Base-by-base conservation (phyloP, 805 yeast species). In the Blastobotrys chiropterorum region DNA sequence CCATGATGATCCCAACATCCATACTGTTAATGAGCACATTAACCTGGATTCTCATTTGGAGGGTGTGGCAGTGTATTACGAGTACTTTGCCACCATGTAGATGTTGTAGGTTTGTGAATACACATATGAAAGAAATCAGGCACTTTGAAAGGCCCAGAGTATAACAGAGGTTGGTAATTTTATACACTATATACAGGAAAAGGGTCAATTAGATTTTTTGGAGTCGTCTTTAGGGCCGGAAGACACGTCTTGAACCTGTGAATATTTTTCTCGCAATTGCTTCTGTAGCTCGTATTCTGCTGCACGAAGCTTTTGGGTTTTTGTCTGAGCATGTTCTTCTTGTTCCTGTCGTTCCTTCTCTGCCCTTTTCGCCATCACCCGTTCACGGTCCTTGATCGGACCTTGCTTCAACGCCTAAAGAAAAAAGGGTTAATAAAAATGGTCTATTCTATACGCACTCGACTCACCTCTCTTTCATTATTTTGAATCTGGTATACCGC, bases 401-500 rank as follows among this genome's bases (percentile, higher is more conserved):
- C 63, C 63, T 39, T 56, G 57, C 16, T 55, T 56, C 15, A 58
- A 53, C 15, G 63, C 62, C 60, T 56, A 38, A 11, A 13, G 15
- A 39, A 39, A 17, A 15, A 14, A 11, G 4, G 31, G 5, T 5
- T 4, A n/a, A n/a, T 21, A 3, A 22, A 14, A 14, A 15, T 3
- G 31, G 11, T 43, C 22, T 21, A 41, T 41, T 7, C 13, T 5
- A 41, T 5, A 41, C 22, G 8, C 15, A 14, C 11, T 17, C 14
- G n/a, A 48, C 61, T 38, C 47, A 58, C 61, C 16, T 79, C 82
- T 61, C 88, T 75, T 64, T 88, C 95, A 55, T 77, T 68, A 39
- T 77, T 77, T 59, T 89, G 95, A 44, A 84, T 75, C 52, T 75
- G 75, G 67, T 84, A 86, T 44, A 88, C 92, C 63, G 83, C 86